Percentiles rank a stretch among this genome's conserved stretches.
Evolutionary conservation across 2,329 filamentous ascomycete genomes (phyloP).

Genomic region (Aschersonia sp.): DNA sequence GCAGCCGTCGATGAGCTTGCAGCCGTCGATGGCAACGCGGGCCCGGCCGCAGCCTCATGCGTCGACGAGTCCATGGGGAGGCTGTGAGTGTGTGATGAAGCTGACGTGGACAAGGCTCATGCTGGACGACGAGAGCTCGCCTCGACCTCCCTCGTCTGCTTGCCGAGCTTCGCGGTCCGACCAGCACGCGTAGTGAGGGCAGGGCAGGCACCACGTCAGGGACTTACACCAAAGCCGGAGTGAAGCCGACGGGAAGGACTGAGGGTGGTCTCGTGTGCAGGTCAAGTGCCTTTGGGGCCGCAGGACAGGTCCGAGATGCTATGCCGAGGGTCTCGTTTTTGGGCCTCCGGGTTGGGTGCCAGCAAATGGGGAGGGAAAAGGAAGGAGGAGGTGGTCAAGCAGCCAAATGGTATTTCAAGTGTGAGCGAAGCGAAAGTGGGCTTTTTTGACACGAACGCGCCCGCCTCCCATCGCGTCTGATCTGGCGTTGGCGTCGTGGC

Average conservation of each 20-base stretch:
- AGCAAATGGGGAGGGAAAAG: constrained; percentile 1
- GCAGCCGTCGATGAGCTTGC: too few species aligned
- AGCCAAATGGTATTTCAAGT: constrained; percentile 1
- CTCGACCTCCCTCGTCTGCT: too few species aligned
- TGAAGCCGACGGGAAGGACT: background rate
- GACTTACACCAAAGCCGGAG: background rate
- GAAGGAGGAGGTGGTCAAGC: background rate
- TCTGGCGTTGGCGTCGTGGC: constrained; percentile 7
- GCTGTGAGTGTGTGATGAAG: too few species aligned
- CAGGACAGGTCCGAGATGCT: constrained; percentile 1
- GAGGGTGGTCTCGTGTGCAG: background rate
- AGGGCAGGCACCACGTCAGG: too few species aligned
- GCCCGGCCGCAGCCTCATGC: background rate
- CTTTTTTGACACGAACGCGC: constrained; percentile 8
- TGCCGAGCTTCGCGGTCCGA: too few species aligned
- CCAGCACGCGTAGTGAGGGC: too few species aligned
- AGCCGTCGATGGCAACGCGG: constrained; percentile 17
- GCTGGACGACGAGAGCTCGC: too few species aligned
- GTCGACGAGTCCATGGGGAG: background rate
- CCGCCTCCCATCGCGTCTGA: constrained; percentile 7
- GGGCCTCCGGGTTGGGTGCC: constrained; percentile 1
- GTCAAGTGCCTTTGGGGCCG: background rate
- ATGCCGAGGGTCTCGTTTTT: background rate
- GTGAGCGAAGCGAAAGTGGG: constrained; percentile 2
- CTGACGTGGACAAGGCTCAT: too few species aligned